A percentile compares a stretch with the other conserved stretches of the same genome.
Conservation (phyloP, 768 basidiomycete genomes). For the Mycena sanguinolenta region DNA sequence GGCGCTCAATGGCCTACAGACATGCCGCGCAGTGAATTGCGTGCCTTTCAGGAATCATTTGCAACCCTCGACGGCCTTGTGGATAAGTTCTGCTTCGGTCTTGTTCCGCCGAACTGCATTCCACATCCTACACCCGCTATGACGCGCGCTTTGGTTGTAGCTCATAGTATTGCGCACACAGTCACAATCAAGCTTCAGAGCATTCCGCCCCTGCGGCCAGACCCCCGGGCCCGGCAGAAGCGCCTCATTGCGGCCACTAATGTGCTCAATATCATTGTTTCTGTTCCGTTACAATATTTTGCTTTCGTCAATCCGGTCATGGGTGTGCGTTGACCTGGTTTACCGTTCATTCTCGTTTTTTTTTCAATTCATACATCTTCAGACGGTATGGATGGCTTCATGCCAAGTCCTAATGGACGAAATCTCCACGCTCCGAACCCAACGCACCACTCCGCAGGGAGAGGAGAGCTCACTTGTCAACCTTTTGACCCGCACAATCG, state of each 20-base stretch:
- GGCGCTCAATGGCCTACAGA: neutral
- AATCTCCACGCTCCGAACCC: neutral
- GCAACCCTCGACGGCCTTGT: slow-evolving; percentile 38
- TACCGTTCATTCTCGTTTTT: neutral
- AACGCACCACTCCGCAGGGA: neutral
- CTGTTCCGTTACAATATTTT: slow-evolving; percentile 33
- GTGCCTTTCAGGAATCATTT: slow-evolving; percentile 28
- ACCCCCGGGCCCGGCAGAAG: slow-evolving; percentile 37
- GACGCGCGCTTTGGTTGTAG: slow-evolving; percentile 41
- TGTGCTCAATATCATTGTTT: slow-evolving; percentile 36
- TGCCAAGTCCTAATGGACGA: slow-evolving; percentile 16
- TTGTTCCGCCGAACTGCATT: slow-evolving; percentile 17
- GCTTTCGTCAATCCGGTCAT: slow-evolving; percentile 46
- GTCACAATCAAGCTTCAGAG: slow-evolving; percentile 53
- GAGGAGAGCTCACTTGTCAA: neutral
- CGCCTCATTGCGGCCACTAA: slow-evolving; percentile 37
- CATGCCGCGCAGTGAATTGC: neutral
- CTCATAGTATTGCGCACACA: slow-evolving; percentile 50
- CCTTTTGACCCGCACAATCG: neutral
- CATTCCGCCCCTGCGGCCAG: slow-evolving; percentile 39
- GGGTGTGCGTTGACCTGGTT: slow-evolving; percentile 39
- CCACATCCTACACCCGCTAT: neutral
- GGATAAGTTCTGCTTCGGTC: slow-evolving; percentile 36
- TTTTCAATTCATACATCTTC: neutral
- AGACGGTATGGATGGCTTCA: slow-evolving; percentile 16